Evolutionary conservation across 768 basidiomycete genomes (phyloP).

Genomic region (Termitomyces sp.): DNA sequence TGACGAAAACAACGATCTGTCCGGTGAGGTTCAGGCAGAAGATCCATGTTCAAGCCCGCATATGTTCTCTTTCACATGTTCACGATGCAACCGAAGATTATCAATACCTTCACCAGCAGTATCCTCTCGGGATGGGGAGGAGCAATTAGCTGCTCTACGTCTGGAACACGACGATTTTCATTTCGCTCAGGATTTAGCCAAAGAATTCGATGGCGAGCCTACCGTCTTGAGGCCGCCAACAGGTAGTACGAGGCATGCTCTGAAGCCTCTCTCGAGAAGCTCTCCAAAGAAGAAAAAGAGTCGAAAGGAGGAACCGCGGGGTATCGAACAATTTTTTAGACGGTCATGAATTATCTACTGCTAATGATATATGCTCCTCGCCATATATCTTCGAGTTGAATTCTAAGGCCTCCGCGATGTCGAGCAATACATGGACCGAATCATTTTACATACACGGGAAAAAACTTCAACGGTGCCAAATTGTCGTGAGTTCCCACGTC

Average conservation of each 20-base stretch:
- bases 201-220: conserved; percentile 24
- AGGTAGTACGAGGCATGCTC: neutral
- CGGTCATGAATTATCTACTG: neutral
- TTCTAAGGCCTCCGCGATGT: neutral
- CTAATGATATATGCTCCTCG: neutral
- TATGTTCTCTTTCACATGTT: conserved; percentile 44
- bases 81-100: conserved; percentile 49
- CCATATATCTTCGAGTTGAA: neutral
- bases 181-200: conserved; percentile 73
- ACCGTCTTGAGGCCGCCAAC: conserved; percentile 10
- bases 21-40: neutral
- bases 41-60: conserved; percentile 1
- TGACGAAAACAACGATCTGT: neutral
- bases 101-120: conserved; percentile 18
- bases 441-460: no score
- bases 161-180: conserved; percentile 89
- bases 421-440: neutral
- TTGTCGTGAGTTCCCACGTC: neutral
- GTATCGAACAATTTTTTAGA: conserved; percentile 17
- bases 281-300: conserved; percentile 16
- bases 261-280: conserved; percentile 5
- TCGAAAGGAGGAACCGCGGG: conserved; percentile 8
- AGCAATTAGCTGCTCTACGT: conserved; percentile 35
- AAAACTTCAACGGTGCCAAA: neutral
- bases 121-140: conserved; percentile 25